A percentile compares a stretch with the other conserved stretches of the same genome.
Conservation (phyloP, 768 basidiomycete genomes). For the Leccinum fibrillosum region DNA sequence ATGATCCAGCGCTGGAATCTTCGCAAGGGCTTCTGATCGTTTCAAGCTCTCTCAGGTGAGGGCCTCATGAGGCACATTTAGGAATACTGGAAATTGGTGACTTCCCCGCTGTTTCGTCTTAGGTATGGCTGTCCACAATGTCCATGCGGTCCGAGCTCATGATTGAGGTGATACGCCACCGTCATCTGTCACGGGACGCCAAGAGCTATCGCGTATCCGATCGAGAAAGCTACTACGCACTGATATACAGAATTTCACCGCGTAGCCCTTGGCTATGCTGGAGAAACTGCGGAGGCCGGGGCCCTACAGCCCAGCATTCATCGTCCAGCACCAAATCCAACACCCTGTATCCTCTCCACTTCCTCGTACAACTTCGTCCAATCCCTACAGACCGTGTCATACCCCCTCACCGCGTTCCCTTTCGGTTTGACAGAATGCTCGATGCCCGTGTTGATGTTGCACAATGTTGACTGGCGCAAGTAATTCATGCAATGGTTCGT, state of each 20-base stretch:
- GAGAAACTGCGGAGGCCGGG: no score
- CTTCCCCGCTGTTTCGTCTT: background rate
- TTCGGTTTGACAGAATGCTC: constrained; percentile 10
- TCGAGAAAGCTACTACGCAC: background rate
- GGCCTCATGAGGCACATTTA: background rate
- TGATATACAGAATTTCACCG: background rate
- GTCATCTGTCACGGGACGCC: background rate
- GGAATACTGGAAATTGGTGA: background rate
- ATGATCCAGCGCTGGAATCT: background rate
- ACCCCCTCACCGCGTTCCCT: constrained; percentile 9
- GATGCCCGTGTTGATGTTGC: constrained; percentile 11
- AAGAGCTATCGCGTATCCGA: background rate
- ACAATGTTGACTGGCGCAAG: constrained; percentile 11
- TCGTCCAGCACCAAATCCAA: background rate
- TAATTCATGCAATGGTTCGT: constrained; percentile 12
- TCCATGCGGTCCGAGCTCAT: background rate
- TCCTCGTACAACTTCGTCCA: constrained; percentile 13
- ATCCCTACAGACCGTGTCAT: constrained; percentile 11
- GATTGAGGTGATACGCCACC: background rate
- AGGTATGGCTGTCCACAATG: background rate
- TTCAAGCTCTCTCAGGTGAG: background rate
- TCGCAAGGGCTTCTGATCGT: background rate
- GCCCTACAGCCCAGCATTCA: no score
- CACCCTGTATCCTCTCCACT: constrained; percentile 9
- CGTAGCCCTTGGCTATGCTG: background rate